Base-by-base conservation (phyloP, 2,329 filamentous ascomycete species). In the Pestalotiopsis fici region DNA sequence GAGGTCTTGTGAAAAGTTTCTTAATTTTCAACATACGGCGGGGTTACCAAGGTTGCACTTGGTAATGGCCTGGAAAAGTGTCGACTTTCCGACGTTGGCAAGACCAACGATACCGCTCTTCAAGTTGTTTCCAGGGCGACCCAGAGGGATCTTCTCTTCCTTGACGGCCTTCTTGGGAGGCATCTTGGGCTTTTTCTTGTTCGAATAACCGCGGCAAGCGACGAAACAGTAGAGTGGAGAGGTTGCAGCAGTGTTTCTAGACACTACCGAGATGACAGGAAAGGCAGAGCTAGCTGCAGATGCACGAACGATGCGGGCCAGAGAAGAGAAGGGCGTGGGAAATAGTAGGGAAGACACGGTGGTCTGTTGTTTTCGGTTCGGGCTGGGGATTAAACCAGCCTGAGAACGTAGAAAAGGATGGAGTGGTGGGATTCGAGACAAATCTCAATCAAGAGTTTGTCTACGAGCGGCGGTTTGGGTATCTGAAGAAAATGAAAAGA, bases 51-150 rank as follows among this genome's bases (percentile, higher is more conserved):
- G 91, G 73, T 90, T 90, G 83, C 92, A 97, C 87, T 98, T 98
- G 80, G 96, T 99, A 83, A 99, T 98, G 79, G 96, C 94, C 87
- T 99, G 97, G 90, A 99, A 99, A 77, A 99, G 90, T 39, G 97
- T 99, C 73, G 96, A 99, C 87, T 99, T 99, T 83, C 96, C 96
- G 76, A 99, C 97, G 83, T 99, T 99, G 82, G 96, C 96, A 78
- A 99, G 91, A 84, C 96, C 96, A 83, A 99, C 96, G 90, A 99
- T 99, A 86, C 96, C 97, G 86, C 94, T 98, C 90, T 98, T 99
- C 83, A 99, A 83, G 85, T 90, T 98, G 89, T 99, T 99, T 79
- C 96, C 96, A 73, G 96, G 96, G 80, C 96, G 89, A 82, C 96
- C 96, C 83, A 99, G 88, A 75, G 96, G 91, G 82, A 98, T 88